A percentile compares a stretch with the other conserved stretches of the same genome.
Evolutionary conservation across 257 asterid genomes (phyloP).

Genomic region (Primulina eburnea): DNA sequence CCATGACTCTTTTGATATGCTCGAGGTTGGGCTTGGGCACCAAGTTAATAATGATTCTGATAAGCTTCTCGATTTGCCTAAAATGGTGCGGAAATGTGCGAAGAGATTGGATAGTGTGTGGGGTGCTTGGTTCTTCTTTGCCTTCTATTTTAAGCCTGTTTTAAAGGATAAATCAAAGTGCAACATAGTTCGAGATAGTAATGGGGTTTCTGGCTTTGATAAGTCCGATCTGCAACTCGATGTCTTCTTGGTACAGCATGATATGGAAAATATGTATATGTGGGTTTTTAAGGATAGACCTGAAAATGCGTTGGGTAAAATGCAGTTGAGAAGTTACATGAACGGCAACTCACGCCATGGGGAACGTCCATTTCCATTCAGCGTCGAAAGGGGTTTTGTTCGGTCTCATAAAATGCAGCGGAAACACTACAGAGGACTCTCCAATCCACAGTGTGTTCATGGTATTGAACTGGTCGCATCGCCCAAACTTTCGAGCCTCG

Average conservation of each 20-base stretch:
- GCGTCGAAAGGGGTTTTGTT: slow-evolving; percentile 50
- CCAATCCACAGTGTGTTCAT: slow-evolving; percentile 57
- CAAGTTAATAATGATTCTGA: slow-evolving; percentile 37
- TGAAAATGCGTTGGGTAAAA: slow-evolving; percentile 54
- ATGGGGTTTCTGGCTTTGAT: slow-evolving; percentile 47
- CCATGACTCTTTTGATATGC: slow-evolving; percentile 46
- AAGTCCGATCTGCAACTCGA: slow-evolving; percentile 50
- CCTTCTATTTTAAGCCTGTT: slow-evolving; percentile 56
- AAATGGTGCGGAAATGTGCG: slow-evolving; percentile 40
- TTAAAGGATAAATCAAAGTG: slow-evolving; percentile 46
- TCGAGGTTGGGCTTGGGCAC: slow-evolving; percentile 48
- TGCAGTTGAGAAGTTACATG: slow-evolving; percentile 62
- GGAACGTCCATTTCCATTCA: slow-evolving; percentile 51
- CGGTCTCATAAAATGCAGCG: slow-evolving; percentile 58
- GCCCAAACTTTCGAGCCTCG: slow-evolving; percentile 40
- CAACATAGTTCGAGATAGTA: slow-evolving; percentile 35
- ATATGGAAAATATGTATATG: slow-evolving; percentile 59
- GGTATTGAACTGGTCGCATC: slow-evolving; percentile 48
- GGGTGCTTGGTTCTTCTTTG: slow-evolving; percentile 67
- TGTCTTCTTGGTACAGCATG: slow-evolving; percentile 52
- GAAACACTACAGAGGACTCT: slow-evolving; percentile 50
- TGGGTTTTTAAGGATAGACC: slow-evolving; percentile 61
- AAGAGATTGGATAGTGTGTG: slow-evolving; percentile 51
- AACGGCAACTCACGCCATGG: slow-evolving; percentile 54
- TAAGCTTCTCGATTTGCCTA: slow-evolving; percentile 40